phyloP scores from a whole-genome alignment of 2,329 filamentous ascomycete genomes.

The Fusarium bactridioides region DNA sequence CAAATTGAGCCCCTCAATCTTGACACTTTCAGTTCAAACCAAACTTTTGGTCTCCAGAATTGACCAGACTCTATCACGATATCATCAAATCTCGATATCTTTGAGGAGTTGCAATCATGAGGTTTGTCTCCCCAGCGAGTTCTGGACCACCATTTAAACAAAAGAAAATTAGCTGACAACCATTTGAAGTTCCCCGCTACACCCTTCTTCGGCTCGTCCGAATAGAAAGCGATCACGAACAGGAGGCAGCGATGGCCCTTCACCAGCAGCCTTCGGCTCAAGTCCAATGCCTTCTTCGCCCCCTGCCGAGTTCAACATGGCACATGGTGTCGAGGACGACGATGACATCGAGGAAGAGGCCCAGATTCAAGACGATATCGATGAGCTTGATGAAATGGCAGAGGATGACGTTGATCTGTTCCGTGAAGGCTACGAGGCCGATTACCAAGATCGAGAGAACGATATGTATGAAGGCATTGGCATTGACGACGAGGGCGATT shows the following conservation, averaged over 20 bases:
- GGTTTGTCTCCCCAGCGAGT: not conserved
- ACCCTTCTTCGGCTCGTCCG: slow-evolving; percentile 72
- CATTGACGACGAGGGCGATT: slow-evolving; percentile 81
- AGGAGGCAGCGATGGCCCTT: slow-evolving; percentile 59
- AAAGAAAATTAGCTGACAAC: slow-evolving; percentile 22
- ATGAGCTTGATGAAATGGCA: slow-evolving; percentile 82
- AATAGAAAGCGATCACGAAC: slow-evolving; percentile 65
- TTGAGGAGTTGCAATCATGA: slow-evolving; percentile 20
- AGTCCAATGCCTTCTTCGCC: slow-evolving; percentile 74
- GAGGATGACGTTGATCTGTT: slow-evolving; percentile 85
- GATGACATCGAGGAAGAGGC: slow-evolving; percentile 77
- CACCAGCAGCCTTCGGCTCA: slow-evolving; percentile 61
- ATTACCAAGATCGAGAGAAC: slow-evolving; percentile 72
- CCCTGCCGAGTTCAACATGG: slow-evolving; percentile 66
- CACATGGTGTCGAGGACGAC: slow-evolving; percentile 72
- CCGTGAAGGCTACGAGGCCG: slow-evolving; percentile 74
- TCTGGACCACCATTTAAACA: not conserved
- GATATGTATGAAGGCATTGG: slow-evolving; percentile 75
- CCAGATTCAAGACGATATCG: slow-evolving; percentile 75
- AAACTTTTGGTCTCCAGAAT: not conserved
- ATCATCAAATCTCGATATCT: slow-evolving; percentile 2
- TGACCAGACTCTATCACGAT: slow-evolving; percentile 2
- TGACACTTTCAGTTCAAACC: slow-evolving; percentile 11
- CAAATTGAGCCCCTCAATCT: slow-evolving; percentile 37
- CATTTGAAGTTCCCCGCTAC: slow-evolving; percentile 76